Evolutionary conservation across 306 rosid species (phyloP).

Genomic region (Lotus japonicus): DNA sequence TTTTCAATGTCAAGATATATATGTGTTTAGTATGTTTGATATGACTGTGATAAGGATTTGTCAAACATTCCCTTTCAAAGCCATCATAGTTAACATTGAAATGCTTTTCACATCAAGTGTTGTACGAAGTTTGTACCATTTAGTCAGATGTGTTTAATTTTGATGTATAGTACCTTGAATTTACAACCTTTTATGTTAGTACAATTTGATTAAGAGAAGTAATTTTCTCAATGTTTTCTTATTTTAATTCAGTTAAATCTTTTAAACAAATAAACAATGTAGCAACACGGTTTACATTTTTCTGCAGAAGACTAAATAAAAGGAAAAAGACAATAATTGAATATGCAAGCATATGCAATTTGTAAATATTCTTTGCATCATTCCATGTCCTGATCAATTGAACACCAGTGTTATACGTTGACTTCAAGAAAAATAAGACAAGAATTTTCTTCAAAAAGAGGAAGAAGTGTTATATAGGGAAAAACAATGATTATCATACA

Average conservation of each 20-base stretch:
- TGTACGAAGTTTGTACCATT: neutral
- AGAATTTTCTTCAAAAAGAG: neutral
- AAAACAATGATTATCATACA: too few relatives aligned
- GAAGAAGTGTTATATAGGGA: neutral
- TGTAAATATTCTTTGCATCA: neutral
- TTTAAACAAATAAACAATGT: too few relatives aligned
- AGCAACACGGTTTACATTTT: too few relatives aligned
- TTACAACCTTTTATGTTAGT: too few relatives aligned
- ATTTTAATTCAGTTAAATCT: neutral
- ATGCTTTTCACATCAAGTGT: neutral
- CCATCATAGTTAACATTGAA: neutral
- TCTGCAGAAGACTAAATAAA: too few relatives aligned
- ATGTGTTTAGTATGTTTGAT: neutral
- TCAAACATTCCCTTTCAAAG: neutral
- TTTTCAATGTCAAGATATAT: neutral
- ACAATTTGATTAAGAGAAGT: neutral
- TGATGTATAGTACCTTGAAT: too few relatives aligned
- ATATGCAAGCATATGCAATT: neutral
- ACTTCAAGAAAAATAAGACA: neutral
- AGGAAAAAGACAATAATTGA: too few relatives aligned
- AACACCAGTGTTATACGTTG: too few relatives aligned
- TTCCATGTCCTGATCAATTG: neutral
- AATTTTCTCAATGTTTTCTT: neutral
- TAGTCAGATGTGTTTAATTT: neutral
- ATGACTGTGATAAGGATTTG: neutral